Conservation (phyloP, 306 rosid genomes). For the Alnus glutinosa region DNA sequence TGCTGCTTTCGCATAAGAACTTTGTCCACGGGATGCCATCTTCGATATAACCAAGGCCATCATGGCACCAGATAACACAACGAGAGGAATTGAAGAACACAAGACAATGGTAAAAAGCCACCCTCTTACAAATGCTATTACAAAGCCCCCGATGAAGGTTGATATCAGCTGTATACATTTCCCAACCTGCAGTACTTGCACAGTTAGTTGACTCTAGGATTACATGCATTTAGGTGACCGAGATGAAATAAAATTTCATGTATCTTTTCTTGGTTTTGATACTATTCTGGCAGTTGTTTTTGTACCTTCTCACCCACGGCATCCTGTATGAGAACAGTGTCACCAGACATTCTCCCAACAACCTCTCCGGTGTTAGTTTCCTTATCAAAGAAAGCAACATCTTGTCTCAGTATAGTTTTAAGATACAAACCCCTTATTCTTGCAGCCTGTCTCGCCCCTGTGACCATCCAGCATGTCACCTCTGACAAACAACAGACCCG, state of each 20-base stretch:
- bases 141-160: constrained; percentile 30
- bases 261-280: neutral
- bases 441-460: constrained; percentile 37
- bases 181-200: constrained; percentile 13
- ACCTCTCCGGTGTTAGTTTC: constrained; percentile 36
- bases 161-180: constrained; percentile 26
- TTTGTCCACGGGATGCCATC: constrained; percentile 26
- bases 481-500: constrained; percentile 11
- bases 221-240: too few species aligned
- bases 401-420: constrained; percentile 34
- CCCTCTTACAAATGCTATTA: constrained; percentile 30
- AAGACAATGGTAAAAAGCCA: constrained; percentile 36
- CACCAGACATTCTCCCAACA: constrained; percentile 34
- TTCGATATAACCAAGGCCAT: constrained; percentile 9
- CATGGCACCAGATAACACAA: constrained; percentile 23
- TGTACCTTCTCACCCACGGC: constrained; percentile 40
- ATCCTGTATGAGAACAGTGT: constrained; percentile 34
- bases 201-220: too few species aligned
- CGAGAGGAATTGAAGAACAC: constrained; percentile 24
- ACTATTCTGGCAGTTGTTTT: neutral
- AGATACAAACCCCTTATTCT: constrained; percentile 29
- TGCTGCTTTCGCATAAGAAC: constrained; percentile 31
- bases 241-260: too few species aligned
- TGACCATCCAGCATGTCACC: constrained; percentile 36
- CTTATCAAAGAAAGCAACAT: constrained; percentile 29